Conservation (phyloP, 306 rosid genomes). For the Begonia peltatifolia region DNA sequence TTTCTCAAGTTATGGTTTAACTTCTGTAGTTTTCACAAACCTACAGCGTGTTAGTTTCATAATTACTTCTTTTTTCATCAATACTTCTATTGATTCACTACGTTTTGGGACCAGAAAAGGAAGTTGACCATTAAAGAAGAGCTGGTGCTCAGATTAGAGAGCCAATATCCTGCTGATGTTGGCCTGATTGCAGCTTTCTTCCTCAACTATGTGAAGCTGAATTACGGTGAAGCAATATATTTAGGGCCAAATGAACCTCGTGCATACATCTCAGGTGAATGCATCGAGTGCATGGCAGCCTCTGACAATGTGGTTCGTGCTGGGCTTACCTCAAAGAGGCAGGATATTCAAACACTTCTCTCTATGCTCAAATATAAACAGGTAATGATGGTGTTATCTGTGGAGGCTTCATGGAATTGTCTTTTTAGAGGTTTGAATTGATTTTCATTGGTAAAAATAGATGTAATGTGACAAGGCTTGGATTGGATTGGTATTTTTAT, state of each 20-base stretch:
- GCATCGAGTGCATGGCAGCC: conserved; percentile 33
- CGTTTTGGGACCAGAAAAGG: conserved; percentile 35
- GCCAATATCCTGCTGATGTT: conserved; percentile 62
- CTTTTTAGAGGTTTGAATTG: no score
- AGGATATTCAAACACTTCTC: conserved; percentile 25
- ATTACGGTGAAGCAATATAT: conserved; percentile 24
- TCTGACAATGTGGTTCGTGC: conserved; percentile 35
- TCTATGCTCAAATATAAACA: conserved; percentile 29
- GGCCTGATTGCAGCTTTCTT: conserved; percentile 25
- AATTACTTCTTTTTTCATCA: conserved; percentile 1
- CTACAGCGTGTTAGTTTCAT: background rate
- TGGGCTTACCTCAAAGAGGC: conserved; percentile 25
- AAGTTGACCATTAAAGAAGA: conserved; percentile 65
- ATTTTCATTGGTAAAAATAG: background rate
- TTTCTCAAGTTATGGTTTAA: background rate
- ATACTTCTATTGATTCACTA: background rate
- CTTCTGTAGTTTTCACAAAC: background rate
- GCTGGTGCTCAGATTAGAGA: conserved; percentile 60
- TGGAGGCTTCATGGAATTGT: no score
- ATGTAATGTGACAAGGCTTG: no score
- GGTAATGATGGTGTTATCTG: conserved; percentile 8
- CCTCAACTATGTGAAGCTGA: conserved; percentile 26
- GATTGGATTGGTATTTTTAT: no score
- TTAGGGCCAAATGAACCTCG: conserved; percentile 29
- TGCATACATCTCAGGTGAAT: conserved; percentile 30